Evolutionary conservation across 1,284 basidiomycete species (phyloP).

Genomic region (Sporisorium reilianum): DNA sequence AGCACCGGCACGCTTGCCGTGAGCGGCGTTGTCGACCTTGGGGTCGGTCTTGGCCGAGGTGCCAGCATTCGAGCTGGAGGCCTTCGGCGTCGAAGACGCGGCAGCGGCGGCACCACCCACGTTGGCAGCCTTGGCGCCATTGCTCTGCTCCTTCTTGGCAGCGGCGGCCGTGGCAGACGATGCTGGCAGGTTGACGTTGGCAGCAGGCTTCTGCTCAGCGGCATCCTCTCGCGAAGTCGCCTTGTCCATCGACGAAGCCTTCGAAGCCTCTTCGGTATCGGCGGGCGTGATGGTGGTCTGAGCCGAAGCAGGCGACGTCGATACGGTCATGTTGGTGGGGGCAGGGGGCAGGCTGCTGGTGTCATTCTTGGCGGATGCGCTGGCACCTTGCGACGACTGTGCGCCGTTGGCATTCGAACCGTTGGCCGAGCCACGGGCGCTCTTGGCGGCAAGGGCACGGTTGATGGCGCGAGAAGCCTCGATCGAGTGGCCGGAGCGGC

Average conservation of each 20-base stretch:
- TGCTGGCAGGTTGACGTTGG: constrained; percentile 7
- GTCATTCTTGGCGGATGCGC: constrained; percentile 14
- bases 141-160: constrained; percentile 32
- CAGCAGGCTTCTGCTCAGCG: constrained; percentile 19
- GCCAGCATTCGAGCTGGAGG: constrained; percentile 12
- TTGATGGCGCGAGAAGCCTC: constrained; percentile 47
- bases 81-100: constrained; percentile 18
- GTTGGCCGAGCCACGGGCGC: constrained; percentile 20
- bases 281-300: constrained; percentile 30
- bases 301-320: constrained; percentile 42
- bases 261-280: constrained; percentile 19
- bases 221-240: constrained; percentile 16
- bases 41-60: constrained; percentile 24
- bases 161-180: constrained; percentile 9
- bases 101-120: constrained; percentile 18
- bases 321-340: constrained; percentile 32
- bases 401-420: constrained; percentile 11
- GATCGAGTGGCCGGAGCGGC: constrained; percentile 47
- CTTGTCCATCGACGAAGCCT: constrained; percentile 26
- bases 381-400: constrained; percentile 19
- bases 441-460: constrained; percentile 49
- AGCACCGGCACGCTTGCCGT: constrained; percentile 28
- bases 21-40: constrained; percentile 25
- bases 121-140: constrained; percentile 20
- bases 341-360: constrained; percentile 11